Percentiles rank a stretch among this genome's conserved stretches.
Evolutionary conservation across 1,284 basidiomycete species (phyloP).

Genomic region (Trichosporon sp.): DNA sequence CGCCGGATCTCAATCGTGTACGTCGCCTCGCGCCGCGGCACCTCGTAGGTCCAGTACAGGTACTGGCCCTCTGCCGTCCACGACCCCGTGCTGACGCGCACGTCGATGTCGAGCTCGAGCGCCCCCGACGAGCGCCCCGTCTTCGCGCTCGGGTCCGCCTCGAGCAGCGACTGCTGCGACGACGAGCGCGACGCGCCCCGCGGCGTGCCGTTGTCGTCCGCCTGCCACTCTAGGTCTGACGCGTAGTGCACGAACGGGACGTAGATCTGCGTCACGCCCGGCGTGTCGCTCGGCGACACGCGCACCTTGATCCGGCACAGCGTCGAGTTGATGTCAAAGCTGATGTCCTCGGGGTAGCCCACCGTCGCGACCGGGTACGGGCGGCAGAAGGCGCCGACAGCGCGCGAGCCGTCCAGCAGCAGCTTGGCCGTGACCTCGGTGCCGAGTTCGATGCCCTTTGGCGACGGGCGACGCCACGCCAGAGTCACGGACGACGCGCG

Average conservation of each 20-base stretch:
- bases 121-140: neutral
- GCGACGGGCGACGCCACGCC: slow-evolving; percentile 20
- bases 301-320: slow-evolving; percentile 63
- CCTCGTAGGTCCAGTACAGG: slow-evolving; percentile 79
- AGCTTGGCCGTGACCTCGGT: slow-evolving; percentile 57
- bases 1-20: slow-evolving; percentile 65
- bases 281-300: slow-evolving; percentile 55
- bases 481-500: slow-evolving; percentile 31
- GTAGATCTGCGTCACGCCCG: slow-evolving; percentile 71
- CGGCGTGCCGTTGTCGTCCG: neutral
- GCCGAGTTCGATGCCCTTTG: slow-evolving; percentile 37
- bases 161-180: slow-evolving; percentile 10
- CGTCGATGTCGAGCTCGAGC: slow-evolving; percentile 47
- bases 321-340: slow-evolving; percentile 71
- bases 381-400: slow-evolving; percentile 72
- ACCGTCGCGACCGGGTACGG: slow-evolving; percentile 74
- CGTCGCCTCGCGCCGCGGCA: slow-evolving; percentile 56
- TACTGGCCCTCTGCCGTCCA: slow-evolving; percentile 65
- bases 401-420: slow-evolving; percentile 74
- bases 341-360: slow-evolving; percentile 62
- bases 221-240: slow-evolving; percentile 42
- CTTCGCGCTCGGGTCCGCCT: slow-evolving; percentile 9
- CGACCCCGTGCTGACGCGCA: slow-evolving; percentile 61
- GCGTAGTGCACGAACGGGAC: slow-evolving; percentile 87
- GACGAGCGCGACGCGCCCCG: slow-evolving; percentile 9